Percentiles rank a stretch among this genome's conserved stretches.
These are phyloP conservation scores for Schizochytrium sp. DNA, from an alignment of 108 stramenopile genomes.

Conservation along the genomic window DNA sequence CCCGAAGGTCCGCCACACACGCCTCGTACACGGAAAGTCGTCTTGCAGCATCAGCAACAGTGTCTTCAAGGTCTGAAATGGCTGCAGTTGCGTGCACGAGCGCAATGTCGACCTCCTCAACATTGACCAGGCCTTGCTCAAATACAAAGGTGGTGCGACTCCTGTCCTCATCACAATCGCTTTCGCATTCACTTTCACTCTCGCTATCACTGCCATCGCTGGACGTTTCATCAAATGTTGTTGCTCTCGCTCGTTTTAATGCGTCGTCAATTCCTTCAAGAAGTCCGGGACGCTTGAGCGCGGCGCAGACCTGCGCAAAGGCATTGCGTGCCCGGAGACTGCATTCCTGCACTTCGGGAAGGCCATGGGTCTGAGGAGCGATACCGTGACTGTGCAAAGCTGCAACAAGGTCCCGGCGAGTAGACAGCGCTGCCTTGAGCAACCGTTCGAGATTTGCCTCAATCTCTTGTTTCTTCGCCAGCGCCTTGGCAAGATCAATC, in stretches of 20 bases:
- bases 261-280: too few relatives aligned
- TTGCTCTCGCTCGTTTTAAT: too few relatives aligned
- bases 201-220: neutral
- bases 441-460: neutral
- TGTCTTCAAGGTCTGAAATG: neutral
- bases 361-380: too few relatives aligned
- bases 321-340: too few relatives aligned
- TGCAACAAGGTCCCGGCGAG: too few relatives aligned
- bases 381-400: too few relatives aligned
- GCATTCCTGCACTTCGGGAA: too few relatives aligned
- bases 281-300: too few relatives aligned
- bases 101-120: neutral
- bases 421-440: neutral
- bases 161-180: neutral
- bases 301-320: too few relatives aligned
- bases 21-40: neutral
- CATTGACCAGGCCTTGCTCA: neutral
- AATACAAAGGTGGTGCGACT: neutral
- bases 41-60: neutral
- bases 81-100: neutral
- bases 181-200: neutral
- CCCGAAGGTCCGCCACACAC: neutral
- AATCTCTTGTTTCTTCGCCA: neutral
- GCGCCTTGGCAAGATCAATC: neutral
- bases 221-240: too few relatives aligned